Evolutionary conservation across 495 filamentous ascomycete genomes (phyloP).

Genomic region (Neurospora sublineolata): DNA sequence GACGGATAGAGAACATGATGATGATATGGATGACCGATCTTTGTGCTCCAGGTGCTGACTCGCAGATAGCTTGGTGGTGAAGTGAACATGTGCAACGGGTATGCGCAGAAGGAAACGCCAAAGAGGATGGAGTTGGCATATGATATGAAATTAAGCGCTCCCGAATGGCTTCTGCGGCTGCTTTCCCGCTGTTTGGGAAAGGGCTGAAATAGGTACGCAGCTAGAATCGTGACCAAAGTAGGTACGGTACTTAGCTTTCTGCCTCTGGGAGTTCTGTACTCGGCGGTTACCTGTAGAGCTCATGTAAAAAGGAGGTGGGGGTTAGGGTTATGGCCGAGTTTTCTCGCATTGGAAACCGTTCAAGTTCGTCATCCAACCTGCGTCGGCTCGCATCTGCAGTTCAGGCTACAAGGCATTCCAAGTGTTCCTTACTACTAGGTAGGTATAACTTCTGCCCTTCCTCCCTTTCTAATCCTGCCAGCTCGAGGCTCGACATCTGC

Average conservation of each 20-base stretch:
- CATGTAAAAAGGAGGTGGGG: not conserved
- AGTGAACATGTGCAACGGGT: not conserved
- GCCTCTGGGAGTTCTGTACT: too few species aligned
- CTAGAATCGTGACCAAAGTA: not conserved
- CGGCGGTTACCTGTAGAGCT: too few species aligned
- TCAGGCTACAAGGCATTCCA: too few species aligned
- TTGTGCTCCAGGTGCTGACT: not conserved
- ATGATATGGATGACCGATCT: not conserved
- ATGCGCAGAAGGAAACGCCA: not conserved
- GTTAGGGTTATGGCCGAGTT: not conserved
- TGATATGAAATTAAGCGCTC: not conserved
- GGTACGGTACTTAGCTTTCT: not conserved
- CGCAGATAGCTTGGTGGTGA: not conserved
- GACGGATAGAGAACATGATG: not conserved
- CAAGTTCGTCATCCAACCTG: too few species aligned
- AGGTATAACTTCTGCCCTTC: not conserved
- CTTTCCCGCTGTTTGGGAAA: not conserved
- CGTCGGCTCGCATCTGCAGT: too few species aligned
- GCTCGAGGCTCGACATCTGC: not conserved
- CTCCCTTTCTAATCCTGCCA: not conserved
- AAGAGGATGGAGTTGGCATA: not conserved
- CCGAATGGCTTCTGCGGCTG: not conserved
- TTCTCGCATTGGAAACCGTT: not conserved
- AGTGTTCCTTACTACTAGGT: too few species aligned
- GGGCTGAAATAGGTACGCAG: not conserved